Percentiles rank a stretch among this genome's conserved stretches.
phyloP scores from a whole-genome alignment of 192 early-diverging fungal genomes.

The Podila epigama region DNA sequence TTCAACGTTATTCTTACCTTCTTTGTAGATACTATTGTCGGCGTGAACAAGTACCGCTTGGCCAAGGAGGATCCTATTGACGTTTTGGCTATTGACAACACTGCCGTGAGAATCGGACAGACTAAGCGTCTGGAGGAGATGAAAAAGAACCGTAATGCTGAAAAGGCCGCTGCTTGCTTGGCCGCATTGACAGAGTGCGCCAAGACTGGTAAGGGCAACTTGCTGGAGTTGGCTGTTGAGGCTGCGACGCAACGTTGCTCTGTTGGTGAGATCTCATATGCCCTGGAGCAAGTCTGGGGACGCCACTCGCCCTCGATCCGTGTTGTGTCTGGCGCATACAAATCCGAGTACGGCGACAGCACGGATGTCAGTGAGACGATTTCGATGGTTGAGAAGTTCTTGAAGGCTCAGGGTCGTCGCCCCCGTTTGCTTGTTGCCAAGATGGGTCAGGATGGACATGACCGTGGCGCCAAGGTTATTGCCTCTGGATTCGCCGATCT shows the following conservation, averaged over 20 bases:
- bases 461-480: constrained; percentile 94
- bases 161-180: constrained; percentile 60
- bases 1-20: neutral
- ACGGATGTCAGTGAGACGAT: constrained; percentile 73
- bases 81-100: constrained; percentile 87
- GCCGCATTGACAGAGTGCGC: constrained; percentile 75
- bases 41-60: constrained; percentile 89
- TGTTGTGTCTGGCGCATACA: constrained; percentile 88
- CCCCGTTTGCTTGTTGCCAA: constrained; percentile 90
- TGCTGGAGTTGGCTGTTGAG: constrained; percentile 77
- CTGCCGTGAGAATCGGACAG: constrained; percentile 70
- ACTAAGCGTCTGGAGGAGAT: constrained; percentile 68
- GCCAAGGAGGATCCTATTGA: constrained; percentile 70
- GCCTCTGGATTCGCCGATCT: constrained; percentile 90
- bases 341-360: constrained; percentile 74
- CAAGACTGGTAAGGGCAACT: constrained; percentile 70
- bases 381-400: constrained; percentile 70
- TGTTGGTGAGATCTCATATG: constrained; percentile 85
- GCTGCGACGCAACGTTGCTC: constrained; percentile 81
- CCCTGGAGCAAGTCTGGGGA: constrained; percentile 83
- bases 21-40: constrained; percentile 81
- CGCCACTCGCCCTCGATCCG: constrained; percentile 83
- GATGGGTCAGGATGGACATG: constrained; percentile 95
- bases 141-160: constrained; percentile 61
- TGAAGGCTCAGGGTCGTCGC: constrained; percentile 77